Evolutionary conservation across 2,329 filamentous ascomycete species (phyloP).

Genomic region (Cercospora berteroae): DNA sequence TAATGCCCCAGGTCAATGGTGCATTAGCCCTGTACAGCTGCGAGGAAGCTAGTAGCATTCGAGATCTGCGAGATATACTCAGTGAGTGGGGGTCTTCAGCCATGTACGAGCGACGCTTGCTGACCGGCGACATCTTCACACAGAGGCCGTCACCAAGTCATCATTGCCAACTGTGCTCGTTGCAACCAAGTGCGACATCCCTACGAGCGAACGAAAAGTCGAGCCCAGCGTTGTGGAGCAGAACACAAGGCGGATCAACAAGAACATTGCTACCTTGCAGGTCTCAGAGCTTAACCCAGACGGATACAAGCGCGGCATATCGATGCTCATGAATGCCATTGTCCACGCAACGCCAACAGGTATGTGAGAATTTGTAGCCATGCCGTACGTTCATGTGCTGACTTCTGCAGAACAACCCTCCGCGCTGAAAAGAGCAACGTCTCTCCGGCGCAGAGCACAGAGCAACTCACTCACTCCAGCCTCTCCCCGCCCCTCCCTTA

Average conservation of each 20-base stretch:
- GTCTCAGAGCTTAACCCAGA: constrained; percentile 69
- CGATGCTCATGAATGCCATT: constrained; percentile 69
- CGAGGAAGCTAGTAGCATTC: constrained; percentile 71
- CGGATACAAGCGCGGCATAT: constrained; percentile 71
- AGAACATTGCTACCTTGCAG: constrained; percentile 66
- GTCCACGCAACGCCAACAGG: constrained; percentile 61
- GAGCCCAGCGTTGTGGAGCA: constrained; percentile 67
- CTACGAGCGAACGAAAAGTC: constrained; percentile 66
- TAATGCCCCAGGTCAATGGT: constrained; percentile 74
- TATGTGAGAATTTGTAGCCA: constrained; percentile 36
- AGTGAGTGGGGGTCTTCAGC: constrained; percentile 58
- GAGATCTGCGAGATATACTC: constrained; percentile 70
- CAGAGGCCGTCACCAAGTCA: constrained; percentile 72
- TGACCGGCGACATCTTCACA: constrained; percentile 41
- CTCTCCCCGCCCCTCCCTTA: constrained; percentile 40
- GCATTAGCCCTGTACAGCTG: constrained; percentile 87
- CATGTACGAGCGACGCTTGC: not conserved
- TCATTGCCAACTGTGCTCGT: constrained; percentile 76
- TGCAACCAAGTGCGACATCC: constrained; percentile 84
- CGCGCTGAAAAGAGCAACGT: constrained; percentile 20
- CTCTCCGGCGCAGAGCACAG: constrained; percentile 45
- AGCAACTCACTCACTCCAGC: constrained; percentile 45
- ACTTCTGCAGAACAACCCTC: constrained; percentile 4
- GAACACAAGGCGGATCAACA: constrained; percentile 61
- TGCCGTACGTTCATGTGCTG: not conserved